phyloP scores from a whole-genome alignment of 1,284 basidiomycete genomes.

The Rhizoctonia solani region DNA sequence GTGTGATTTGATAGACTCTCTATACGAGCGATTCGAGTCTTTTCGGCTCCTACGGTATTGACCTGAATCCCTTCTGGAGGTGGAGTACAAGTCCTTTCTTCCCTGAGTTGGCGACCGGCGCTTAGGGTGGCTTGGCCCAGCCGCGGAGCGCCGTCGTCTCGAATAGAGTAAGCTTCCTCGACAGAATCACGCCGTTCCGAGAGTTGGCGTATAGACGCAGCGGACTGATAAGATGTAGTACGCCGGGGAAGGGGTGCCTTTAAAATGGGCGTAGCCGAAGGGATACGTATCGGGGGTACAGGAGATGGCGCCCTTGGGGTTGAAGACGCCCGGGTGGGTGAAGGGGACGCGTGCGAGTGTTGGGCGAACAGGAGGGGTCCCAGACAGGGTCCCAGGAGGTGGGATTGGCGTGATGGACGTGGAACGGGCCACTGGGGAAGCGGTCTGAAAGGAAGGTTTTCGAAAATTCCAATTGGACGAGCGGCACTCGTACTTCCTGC shows the following conservation, averaged over 20 bases:
- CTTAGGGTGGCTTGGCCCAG: background rate
- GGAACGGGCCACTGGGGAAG: background rate
- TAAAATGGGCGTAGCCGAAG: no score
- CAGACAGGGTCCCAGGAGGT: background rate
- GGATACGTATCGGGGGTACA: background rate
- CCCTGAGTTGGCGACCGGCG: background rate
- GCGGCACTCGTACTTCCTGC: background rate
- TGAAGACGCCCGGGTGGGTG: background rate
- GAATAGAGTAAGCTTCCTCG: background rate
- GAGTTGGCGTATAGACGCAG: background rate
- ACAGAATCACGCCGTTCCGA: background rate
- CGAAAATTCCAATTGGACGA: background rate
- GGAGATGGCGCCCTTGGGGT: background rate
- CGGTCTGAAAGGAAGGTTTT: background rate
- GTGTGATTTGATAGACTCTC: background rate
- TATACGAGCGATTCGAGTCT: background rate
- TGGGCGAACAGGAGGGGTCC: background rate
- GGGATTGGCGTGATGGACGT: background rate
- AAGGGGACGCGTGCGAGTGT: background rate
- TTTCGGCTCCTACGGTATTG: background rate
- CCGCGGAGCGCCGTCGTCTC: background rate
- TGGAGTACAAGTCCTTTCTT: no score
- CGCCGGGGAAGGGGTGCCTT: background rate
- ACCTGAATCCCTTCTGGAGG: background rate
- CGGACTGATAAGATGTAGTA: constrained; percentile 13